Base-by-base conservation (phyloP, 441 rosid genomes). In the Mallotus japonicus region DNA sequence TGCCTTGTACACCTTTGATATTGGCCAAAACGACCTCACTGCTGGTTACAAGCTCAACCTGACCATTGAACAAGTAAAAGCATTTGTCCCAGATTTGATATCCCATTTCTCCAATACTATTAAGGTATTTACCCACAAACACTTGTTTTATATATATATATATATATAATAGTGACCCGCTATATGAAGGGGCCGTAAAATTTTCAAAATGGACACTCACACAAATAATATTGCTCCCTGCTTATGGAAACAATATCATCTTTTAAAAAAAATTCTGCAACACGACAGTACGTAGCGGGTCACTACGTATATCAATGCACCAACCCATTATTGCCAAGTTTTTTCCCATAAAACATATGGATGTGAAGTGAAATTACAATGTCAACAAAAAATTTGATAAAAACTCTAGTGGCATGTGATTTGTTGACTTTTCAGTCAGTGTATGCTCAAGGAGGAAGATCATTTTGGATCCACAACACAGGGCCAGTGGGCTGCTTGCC, bases 21-120 rank as follows among this genome's bases (percentile, higher is more conserved):
- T 88, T 4, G 97, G 95, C 65, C 98, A 91, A 37, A 93, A 90
- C 50, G 96, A 93, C 82, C 93, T 93, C 70, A 80, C 85, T 0
- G 65, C 93, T 65, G 89, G 90, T 15, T 84, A 85, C 67, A 84
- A 83, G 73, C 86, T 81, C 62, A 88, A 89, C 75, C 67, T 88
- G 86, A 84, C 92, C 5, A 73, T 20, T 0, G 88, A 84, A 4
- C 85, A 89, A 82, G 90, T 89, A n/a, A 84, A 85, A 59, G 88
- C 88, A 44, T 80, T 75, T 65, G 79, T 92, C 73, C 97, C 98
- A 15, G 84, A 89, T 44, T 76, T 91, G 11, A 62, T 87, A 5
- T 8, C 50, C 55, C 87, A 83, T 22, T 71, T 82, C 77, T 77
- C 81, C 53, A 57, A 70, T n/a, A 83, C 76, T 20, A 51, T 92